These are phyloP conservation scores for Schoenoplectus tabernaemontani DNA, from an alignment of 202 grass and related monocot genomes.

Conservation along the genomic window DNA sequence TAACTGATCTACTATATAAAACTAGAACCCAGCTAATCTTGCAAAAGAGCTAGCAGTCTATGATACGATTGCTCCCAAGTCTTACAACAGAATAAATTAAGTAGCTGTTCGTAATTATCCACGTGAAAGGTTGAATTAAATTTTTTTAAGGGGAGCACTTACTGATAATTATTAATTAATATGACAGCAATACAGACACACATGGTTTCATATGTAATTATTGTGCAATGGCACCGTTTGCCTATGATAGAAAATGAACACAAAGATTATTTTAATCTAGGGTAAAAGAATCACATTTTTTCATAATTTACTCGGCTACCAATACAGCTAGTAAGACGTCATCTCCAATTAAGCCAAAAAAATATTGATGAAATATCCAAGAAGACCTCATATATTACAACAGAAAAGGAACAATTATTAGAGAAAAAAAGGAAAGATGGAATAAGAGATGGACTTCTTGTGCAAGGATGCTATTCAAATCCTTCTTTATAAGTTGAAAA, in stretches of 20 bases:
- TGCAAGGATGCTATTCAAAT: background rate
- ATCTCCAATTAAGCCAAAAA: background rate
- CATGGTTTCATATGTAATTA: background rate
- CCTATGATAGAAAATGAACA: background rate
- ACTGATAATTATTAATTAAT: background rate
- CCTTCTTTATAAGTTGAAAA: background rate
- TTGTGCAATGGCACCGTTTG: background rate
- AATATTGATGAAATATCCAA: too few species aligned
- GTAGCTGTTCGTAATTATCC: background rate
- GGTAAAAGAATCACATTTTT: background rate
- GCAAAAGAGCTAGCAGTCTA: background rate
- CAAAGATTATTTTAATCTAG: background rate
- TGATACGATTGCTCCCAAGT: background rate
- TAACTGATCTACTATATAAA: background rate
- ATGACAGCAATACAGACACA: background rate
- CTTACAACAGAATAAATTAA: background rate
- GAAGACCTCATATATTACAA: too few species aligned
- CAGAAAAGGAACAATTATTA: background rate
- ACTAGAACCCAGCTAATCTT: constrained; percentile 9
- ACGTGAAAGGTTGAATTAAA: background rate
- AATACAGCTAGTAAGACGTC: background rate
- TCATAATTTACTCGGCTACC: background rate
- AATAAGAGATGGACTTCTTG: too few species aligned
- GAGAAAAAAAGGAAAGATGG: too few species aligned
- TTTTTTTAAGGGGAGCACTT: background rate